Base-by-base conservation (phyloP, 75 land plant genomes). In the Selaginella tamariscina region DNA sequence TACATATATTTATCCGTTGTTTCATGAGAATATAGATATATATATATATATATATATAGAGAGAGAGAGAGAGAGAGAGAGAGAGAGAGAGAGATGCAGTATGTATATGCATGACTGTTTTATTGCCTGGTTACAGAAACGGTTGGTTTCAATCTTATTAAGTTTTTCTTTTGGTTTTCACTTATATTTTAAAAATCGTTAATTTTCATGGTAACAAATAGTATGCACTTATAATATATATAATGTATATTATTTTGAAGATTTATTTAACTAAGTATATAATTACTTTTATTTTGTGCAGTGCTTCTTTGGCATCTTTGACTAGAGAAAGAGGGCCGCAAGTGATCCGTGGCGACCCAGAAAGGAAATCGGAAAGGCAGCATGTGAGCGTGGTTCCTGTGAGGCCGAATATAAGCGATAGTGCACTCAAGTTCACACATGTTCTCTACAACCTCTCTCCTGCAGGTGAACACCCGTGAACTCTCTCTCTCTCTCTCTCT, bases 391-490 rank as follows among this genome's bases (percentile, higher is more conserved):
- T 33, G 28, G 68, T 72, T 56, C 65, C 67, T 67, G 66, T 68
- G 20, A 55, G 74, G 32, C 75, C 68, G 24, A 66, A 32, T 32
- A 77, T 79, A 2, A 79, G 75, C 55, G 81, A 79, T 56, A 77
- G 79, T 65, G 74, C 81, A 64, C 80, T 79, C 56, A 79, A 79
- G 81, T 78, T 79, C 56, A 79, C 81, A 8, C 81, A 79, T 33
- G 70, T 79, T 62, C 66, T 79, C 26, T 79, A 79, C 75, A 79
- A 79, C 60, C 67, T 79, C 49, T 79, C 80, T 27, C 81, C 81
- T 27, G 71, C 75, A 74, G 76, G 76, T 74, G 32, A 29, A 5
- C 2, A 65, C 2, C 32, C 2, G 11, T 22, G 63, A 8, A 8
- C 63, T 8, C 5, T 22, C 21, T n/a, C 8, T 2, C 21, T 59